A percentile compares a stretch with the other conserved stretches of the same genome.
Conservation (phyloP, 257 asterid species). For the Verbascum thapsus region DNA sequence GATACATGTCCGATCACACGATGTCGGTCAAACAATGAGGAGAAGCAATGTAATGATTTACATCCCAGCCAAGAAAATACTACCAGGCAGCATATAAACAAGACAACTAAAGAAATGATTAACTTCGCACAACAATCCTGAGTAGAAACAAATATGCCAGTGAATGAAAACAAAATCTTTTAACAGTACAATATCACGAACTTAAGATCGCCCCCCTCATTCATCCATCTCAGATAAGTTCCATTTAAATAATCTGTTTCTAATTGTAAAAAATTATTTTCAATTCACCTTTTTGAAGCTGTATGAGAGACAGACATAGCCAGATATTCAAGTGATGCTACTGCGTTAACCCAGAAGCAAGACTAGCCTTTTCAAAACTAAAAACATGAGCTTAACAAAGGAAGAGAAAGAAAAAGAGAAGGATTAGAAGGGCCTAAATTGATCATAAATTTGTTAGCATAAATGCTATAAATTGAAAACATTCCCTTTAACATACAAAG, state of each 20-base stretch:
- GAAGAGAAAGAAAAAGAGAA: background rate
- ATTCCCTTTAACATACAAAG: background rate
- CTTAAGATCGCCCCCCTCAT: slow-evolving; percentile 13
- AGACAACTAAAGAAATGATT: slow-evolving; percentile 22
- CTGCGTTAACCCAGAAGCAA: background rate
- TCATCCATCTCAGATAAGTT: slow-evolving; percentile 18
- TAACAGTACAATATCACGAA: background rate
- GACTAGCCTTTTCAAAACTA: slow-evolving; percentile 15
- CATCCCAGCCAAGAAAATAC: slow-evolving; percentile 10
- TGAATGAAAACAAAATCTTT: background rate
- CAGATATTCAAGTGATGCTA: slow-evolving; percentile 8
- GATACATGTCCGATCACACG: slow-evolving; percentile 9
- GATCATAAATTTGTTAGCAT: slow-evolving; percentile 9
- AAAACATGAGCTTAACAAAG: slow-evolving; percentile 8
- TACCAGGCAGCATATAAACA: slow-evolving; percentile 10
- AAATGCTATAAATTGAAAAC: slow-evolving; percentile 15
- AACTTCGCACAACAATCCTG: background rate
- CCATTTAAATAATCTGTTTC: slow-evolving; percentile 6
- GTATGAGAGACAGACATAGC: slow-evolving; percentile 14
- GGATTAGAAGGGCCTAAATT: background rate
- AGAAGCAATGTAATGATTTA: slow-evolving; percentile 9
- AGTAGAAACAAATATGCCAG: background rate
- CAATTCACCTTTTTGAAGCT: slow-evolving; percentile 8
- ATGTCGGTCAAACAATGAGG: slow-evolving; percentile 8
- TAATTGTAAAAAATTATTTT: background rate